Percentiles rank a stretch among this genome's conserved stretches.
Conservation (phyloP, 305 asterid species). For the Fraxinus latifolia region DNA sequence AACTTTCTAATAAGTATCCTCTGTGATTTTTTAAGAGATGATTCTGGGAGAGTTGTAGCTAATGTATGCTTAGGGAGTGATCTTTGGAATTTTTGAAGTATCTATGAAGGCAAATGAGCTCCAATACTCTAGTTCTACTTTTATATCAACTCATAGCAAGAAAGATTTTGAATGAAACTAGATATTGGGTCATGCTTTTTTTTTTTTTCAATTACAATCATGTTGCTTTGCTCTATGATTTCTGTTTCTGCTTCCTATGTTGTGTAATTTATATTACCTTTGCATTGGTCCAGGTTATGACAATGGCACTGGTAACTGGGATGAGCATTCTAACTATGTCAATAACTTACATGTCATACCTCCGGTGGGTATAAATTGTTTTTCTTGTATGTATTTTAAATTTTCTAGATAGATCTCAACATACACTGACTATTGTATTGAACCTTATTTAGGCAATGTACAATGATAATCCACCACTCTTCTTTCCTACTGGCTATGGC, state of each 20-base stretch:
- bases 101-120: neutral
- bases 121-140: neutral
- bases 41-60: neutral
- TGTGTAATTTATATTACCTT: slow-evolving; percentile 21
- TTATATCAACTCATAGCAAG: neutral
- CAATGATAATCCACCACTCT: slow-evolving; percentile 75
- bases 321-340: slow-evolving; percentile 72
- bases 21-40: neutral
- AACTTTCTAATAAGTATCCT: neutral
- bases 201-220: neutral
- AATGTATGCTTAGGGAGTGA: neutral
- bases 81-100: neutral
- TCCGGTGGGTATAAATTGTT: slow-evolving; percentile 53
- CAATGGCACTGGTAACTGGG: slow-evolving; percentile 69
- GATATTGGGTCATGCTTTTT: neutral
- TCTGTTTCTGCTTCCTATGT: slow-evolving; percentile 2
- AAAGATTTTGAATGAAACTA: neutral
- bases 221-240: neutral
- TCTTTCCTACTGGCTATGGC: slow-evolving; percentile 80
- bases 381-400: slow-evolving; percentile 19
- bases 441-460: slow-evolving; percentile 68
- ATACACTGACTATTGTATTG: slow-evolving; percentile 25
- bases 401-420: slow-evolving; percentile 7
- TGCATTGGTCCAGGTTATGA: slow-evolving; percentile 64
- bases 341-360: slow-evolving; percentile 83